phyloP scores from a whole-genome alignment of 257 asterid species.

The Nicotiana knightiana region DNA sequence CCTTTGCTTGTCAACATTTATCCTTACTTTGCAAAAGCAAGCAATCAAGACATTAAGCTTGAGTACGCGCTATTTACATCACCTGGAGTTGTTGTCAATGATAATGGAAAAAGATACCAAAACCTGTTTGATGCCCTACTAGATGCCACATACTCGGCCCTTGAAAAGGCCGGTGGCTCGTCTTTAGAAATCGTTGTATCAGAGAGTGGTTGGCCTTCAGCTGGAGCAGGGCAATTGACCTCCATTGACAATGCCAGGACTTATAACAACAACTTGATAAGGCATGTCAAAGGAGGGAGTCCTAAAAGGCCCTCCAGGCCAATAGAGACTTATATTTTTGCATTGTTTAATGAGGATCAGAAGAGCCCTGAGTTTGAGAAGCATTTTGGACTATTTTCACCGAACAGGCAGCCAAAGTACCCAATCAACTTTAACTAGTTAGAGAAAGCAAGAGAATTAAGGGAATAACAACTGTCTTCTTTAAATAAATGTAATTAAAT shows the following conservation, averaged over 20 bases:
- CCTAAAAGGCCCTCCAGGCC: conserved; percentile 25
- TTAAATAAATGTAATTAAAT: not conserved
- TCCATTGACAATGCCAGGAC: conserved; percentile 22
- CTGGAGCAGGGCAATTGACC: conserved; percentile 22
- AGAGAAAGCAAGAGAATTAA: not conserved
- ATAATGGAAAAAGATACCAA: conserved; percentile 20
- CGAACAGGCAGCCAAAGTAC: conserved; percentile 23
- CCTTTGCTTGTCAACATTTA: conserved; percentile 28
- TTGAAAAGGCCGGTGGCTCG: conserved; percentile 28
- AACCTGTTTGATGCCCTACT: conserved; percentile 28
- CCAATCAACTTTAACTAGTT: conserved; percentile 12
- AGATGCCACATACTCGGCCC: conserved; percentile 31
- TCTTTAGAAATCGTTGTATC: conserved; percentile 30
- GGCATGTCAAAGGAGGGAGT: conserved; percentile 19
- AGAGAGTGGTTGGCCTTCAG: conserved; percentile 41
- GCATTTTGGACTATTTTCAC: conserved; percentile 22
- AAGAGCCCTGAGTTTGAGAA: conserved; percentile 26
- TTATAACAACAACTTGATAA: conserved; percentile 23
- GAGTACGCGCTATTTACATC: conserved; percentile 25
- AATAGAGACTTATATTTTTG: conserved; percentile 31
- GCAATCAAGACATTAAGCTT: conserved; percentile 11
- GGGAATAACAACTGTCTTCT: not conserved
- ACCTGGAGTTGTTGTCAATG: conserved; percentile 3
- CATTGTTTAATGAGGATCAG: conserved; percentile 27
- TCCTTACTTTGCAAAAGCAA: conserved; percentile 19